Evolutionary conservation across 2,329 filamentous ascomycete genomes (phyloP), one percentile per base, ranked within the genome.

Genomic region (Lasiodiplodia sp.): DNA sequence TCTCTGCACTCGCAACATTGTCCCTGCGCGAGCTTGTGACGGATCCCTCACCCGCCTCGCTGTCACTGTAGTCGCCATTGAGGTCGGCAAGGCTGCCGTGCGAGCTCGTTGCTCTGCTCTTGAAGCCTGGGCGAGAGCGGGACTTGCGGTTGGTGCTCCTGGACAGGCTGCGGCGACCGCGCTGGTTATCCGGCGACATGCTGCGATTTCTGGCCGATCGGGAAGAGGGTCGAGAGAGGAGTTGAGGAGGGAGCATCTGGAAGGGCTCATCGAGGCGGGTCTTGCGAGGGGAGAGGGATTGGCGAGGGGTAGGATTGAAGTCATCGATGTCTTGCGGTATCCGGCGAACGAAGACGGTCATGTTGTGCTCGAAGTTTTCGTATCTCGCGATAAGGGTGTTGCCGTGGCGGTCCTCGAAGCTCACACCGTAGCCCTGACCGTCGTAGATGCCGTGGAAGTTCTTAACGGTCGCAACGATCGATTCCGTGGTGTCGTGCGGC

Each of bases 401-500:
- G 75, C 93, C 93, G 75, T 91, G 85, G 72, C 92, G 89, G 80
- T 98, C 95, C 82, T 98, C 95, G 77, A 99, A 98, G 82, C 93
- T 97, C 77, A 99, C 91, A 72, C 96, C 94, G 78, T 91, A 74
- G 31, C 67, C 67, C 60, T 63, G 66, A 28, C 64, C 64, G 72
- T 95, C 92, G 79, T 97, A 97, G 73, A 99, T 87, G 70, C 96
- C 96, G 79, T 97, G 98, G 83, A 98, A 98, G 85, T 97, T 98
- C 87, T 97, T 98, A 77, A 98, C 95, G 1, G 96, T 98, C 16
- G 94, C 96, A 72, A 98, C 93, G 82, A 99, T 99, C 44, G 94
- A 97, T 78, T 98, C 95, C 25, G 95, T 98, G 65, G 93, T 94
- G 84, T 99, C 96, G 81, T 98, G 94, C 57, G 93, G 93, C 77